phyloP scores from a whole-genome alignment of 139 green algal genomes.

The Coelastrella sp. region DNA sequence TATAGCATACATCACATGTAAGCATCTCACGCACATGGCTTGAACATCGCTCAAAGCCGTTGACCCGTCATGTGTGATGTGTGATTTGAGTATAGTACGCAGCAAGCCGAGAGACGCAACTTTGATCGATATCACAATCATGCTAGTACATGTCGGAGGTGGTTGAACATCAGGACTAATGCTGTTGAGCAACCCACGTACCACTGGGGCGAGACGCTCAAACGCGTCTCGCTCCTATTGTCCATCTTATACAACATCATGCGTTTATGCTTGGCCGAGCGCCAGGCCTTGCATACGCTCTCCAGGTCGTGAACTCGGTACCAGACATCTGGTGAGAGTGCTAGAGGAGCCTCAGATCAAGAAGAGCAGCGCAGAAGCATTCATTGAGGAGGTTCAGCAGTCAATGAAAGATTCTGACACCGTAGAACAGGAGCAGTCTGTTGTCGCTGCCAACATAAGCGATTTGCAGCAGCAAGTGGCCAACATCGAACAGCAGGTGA shows the following conservation, averaged over 20 bases:
- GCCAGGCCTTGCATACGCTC: neutral
- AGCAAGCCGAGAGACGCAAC: neutral
- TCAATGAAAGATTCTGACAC: neutral
- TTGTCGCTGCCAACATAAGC: neutral
- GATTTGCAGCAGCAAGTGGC: conserved; percentile 46
- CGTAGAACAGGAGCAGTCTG: neutral
- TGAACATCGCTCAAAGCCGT: no score
- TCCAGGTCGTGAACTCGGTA: neutral
- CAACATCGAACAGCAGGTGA: conserved; percentile 40
- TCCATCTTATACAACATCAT: neutral
- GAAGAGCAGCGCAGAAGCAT: conserved; percentile 50
- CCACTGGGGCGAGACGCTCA: neutral
- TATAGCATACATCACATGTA: no score
- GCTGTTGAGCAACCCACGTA: neutral
- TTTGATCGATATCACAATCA: neutral
- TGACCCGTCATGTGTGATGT: neutral
- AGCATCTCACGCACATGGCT: no score
- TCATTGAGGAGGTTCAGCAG: conserved; percentile 46
- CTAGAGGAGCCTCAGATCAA: conserved; percentile 1
- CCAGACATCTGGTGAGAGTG: conserved; percentile 21
- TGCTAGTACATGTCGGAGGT: neutral
- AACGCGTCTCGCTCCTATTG: neutral
- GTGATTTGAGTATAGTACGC: neutral
- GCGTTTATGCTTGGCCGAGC: neutral
- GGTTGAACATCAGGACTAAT: neutral